These are phyloP conservation scores for Parastagonospora avenae DNA, from an alignment of 2,329 filamentous ascomycete genomes.

Conservation along the genomic window DNA sequence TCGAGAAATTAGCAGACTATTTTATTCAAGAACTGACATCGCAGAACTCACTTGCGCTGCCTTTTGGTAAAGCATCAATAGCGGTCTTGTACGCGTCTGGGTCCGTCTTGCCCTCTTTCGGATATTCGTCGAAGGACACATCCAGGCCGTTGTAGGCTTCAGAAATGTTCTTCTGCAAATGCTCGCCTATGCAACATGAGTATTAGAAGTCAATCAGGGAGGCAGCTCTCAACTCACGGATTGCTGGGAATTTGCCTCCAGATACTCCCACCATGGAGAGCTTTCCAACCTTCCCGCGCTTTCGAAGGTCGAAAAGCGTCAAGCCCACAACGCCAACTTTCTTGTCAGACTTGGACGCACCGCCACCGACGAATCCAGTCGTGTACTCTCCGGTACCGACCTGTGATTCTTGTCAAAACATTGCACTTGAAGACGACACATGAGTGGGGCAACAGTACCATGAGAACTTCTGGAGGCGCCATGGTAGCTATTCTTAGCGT, in stretches of 20 bases:
- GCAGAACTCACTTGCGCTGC: constrained; percentile 67
- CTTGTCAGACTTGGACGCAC: constrained; percentile 87
- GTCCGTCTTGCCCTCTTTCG: constrained; percentile 72
- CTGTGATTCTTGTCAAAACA: constrained; percentile 39
- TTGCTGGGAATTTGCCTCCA: constrained; percentile 87
- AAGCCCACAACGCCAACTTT: constrained; percentile 93
- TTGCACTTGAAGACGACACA: not conserved
- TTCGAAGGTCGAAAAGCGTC: constrained; percentile 85
- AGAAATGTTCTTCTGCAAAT: constrained; percentile 85
- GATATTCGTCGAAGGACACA: constrained; percentile 83
- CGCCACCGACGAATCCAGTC: constrained; percentile 87
- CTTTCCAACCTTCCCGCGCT: constrained; percentile 84
- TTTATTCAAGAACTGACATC: not conserved
- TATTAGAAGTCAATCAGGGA: constrained; percentile 1
- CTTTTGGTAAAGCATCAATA: constrained; percentile 79
- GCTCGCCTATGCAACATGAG: constrained; percentile 64
- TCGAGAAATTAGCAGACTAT: not conserved
- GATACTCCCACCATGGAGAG: constrained; percentile 90
- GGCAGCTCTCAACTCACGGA: constrained; percentile 63
- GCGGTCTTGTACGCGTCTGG: constrained; percentile 85
- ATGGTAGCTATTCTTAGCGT: constrained; percentile 36
- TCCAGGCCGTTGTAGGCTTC: constrained; percentile 88
- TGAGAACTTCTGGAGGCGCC: constrained; percentile 57
- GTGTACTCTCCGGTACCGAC: constrained; percentile 96
- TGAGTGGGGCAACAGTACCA: constrained; percentile 44